These are phyloP conservation scores for Coemansia sp. DNA, from an alignment of 192 early-diverging fungal species.

Conservation along the genomic window DNA sequence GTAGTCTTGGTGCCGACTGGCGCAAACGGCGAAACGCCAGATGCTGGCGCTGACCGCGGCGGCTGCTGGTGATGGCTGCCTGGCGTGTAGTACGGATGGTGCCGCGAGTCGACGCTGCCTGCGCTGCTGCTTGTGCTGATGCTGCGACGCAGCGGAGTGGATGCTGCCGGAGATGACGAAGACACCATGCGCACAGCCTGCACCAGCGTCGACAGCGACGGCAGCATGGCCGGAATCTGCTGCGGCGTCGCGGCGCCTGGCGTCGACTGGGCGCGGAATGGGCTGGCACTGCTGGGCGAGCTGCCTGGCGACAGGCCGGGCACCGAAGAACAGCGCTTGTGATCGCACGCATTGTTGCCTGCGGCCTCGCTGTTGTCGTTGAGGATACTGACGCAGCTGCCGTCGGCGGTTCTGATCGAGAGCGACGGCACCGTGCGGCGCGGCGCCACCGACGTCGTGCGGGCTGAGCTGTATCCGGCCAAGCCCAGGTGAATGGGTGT, in stretches of 20 bases:
- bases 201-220: constrained; percentile 30
- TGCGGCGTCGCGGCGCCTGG: constrained; percentile 12
- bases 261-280: constrained; percentile 17
- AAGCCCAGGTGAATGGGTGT: constrained; percentile 16
- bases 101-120: not conserved
- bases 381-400: constrained; percentile 40
- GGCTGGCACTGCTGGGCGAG: constrained; percentile 7
- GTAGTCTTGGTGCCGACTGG: constrained; percentile 5
- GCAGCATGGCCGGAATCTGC: constrained; percentile 22
- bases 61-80: constrained; percentile 5
- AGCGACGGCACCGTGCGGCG: constrained; percentile 15
- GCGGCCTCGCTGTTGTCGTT: constrained; percentile 26
- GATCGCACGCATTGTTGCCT: constrained; percentile 3
- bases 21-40: not conserved
- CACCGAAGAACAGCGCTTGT: not conserved
- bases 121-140: constrained; percentile 4
- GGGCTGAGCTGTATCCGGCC: constrained; percentile 1
- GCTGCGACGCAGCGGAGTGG: constrained; percentile 4
- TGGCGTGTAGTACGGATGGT: not conserved
- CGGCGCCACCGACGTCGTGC: not conserved
- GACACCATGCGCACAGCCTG: constrained; percentile 19
- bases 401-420: constrained; percentile 31
- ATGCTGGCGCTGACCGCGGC: not conserved
- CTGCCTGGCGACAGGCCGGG: constrained; percentile 20
- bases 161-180: not conserved